These are phyloP conservation scores for Pholiota conissans DNA, from an alignment of 768 basidiomycete species.

Conservation along the genomic window DNA sequence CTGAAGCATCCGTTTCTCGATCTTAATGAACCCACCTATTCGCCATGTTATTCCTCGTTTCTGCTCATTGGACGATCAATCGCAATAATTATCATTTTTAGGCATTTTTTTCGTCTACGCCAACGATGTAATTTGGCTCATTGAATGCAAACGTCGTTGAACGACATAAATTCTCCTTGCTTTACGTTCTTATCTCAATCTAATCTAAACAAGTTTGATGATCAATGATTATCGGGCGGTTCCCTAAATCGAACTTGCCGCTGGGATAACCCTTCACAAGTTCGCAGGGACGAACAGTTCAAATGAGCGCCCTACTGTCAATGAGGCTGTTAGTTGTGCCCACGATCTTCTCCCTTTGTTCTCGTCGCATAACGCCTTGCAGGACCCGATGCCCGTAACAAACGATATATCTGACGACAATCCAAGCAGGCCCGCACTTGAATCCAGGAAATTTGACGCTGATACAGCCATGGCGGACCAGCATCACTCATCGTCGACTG, in stretches of 20 bases:
- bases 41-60: not conserved
- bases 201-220: not conserved
- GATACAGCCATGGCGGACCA: no score
- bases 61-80: not conserved
- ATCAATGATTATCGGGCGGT: not conserved
- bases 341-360: not conserved
- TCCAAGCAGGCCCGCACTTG: no score
- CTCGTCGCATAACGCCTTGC: not conserved
- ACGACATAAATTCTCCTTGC: no score
- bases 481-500: no score
- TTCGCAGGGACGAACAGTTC: not conserved
- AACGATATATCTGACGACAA: no score
- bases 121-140: not conserved
- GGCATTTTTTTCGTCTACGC: not conserved
- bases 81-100: not conserved
- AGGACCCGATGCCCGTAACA: not conserved
- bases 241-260: not conserved
- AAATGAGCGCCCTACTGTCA: not conserved
- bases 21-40: not conserved
- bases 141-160: no score
- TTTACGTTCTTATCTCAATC: not conserved
- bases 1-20: slow-evolving; percentile 6
- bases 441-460: no score
- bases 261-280: not conserved
- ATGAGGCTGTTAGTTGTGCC: not conserved